Evolutionary conservation across 2,329 filamentous ascomycete genomes (phyloP), one percentile per base, ranked within the genome.

Genomic region (Colletotrichum agaves): DNA sequence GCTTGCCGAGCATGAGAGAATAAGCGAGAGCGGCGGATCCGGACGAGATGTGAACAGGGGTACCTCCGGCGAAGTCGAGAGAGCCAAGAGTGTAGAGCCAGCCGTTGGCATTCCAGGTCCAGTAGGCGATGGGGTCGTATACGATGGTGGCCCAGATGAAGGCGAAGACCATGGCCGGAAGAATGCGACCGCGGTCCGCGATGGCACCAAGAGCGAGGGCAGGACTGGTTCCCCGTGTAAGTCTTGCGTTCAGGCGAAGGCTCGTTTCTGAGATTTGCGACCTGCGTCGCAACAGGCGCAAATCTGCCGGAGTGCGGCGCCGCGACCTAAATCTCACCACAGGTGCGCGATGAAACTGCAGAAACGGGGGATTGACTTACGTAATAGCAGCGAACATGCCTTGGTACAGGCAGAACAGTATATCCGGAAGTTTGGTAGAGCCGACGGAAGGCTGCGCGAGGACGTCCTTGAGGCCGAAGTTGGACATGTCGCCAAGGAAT

Each of bases 301-400:
- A 17, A 3, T 13, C 8, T 60, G 44, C 57, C 21, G 10, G 33
- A 19, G 19, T 27, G 57, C 57, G 57, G 57, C 57, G 44, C n/a
- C 2, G 10, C 6, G 44, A 49, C 57, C 57, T 50, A 60, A 41
- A 50, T 60, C 44, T 41, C 21, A 41, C 57, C 44, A 41, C 57
- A 50, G 31, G 7, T 33, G 19, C 44, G 33, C 57, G 17, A 52
- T 19, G 46, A n/a, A 33, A 19, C 8, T n/a, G 13, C 15, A 57
- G 13, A 39, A 13, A 46, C 7, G n/a, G 19, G 39, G 6, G 8
- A 49, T 27, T 47, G 1, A 83, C 91, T 82, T 85, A 93, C 91
- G 93, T 97, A 83, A 97, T 95, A 71, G 89, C 87, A 21, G 93
- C 93, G 77, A 95, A 95, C 92, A 95, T 94, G 84, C 92, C 91